These are phyloP conservation scores for Carnegiea gigantea DNA, from an alignment of 179 eudicot genomes.

Conservation along the genomic window DNA sequence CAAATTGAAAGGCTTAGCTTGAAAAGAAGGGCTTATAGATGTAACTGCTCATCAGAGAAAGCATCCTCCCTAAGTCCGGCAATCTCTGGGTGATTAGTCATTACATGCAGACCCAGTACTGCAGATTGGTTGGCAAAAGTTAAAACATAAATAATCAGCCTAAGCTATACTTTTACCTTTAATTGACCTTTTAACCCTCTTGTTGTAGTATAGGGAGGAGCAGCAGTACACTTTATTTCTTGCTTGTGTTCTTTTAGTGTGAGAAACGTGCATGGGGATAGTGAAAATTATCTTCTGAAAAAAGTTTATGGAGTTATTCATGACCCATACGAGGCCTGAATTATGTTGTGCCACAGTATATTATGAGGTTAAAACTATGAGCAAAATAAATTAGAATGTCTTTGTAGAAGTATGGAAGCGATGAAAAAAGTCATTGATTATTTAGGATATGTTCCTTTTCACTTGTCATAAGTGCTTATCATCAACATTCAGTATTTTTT, in stretches of 20 bases:
- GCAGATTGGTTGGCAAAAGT: conserved; percentile 22
- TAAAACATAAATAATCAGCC: conserved; percentile 16
- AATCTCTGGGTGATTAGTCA: conserved; percentile 21
- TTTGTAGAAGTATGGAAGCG: too few relatives aligned
- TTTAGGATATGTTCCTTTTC: too few relatives aligned
- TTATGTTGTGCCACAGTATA: too few relatives aligned
- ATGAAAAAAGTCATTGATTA: too few relatives aligned
- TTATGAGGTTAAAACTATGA: too few relatives aligned
- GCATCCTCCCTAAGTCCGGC: background rate
- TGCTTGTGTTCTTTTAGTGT: background rate
- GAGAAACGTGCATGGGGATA: background rate
- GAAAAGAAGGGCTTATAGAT: background rate
- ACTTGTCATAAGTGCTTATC: too few relatives aligned
- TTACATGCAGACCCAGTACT: background rate
- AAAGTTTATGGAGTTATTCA: background rate
- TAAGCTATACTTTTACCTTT: conserved; percentile 5
- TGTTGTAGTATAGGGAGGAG: background rate
- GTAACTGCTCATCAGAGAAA: background rate
- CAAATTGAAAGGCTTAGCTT: background rate
- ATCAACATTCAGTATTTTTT: too few relatives aligned
- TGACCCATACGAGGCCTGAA: too few relatives aligned
- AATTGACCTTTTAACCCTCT: conserved; percentile 7
- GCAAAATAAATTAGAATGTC: too few relatives aligned
- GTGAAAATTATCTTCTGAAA: background rate
- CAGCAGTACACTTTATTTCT: background rate